phyloP scores from a whole-genome alignment of 768 basidiomycete genomes.

The Lactarius evosmus region DNA sequence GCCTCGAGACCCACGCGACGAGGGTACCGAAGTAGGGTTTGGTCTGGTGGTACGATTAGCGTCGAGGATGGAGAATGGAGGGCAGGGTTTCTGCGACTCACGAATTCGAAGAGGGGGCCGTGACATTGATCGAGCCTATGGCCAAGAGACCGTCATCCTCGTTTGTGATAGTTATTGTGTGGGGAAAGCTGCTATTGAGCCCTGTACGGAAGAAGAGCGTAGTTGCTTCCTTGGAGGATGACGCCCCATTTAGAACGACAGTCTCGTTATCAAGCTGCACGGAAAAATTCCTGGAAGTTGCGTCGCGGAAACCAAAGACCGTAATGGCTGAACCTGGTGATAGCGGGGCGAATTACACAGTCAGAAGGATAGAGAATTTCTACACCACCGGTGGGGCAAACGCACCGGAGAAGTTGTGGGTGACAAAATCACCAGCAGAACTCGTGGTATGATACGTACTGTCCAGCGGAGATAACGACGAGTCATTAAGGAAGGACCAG shows the following conservation, averaged over 20 bases:
- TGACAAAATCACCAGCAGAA: conserved; percentile 46
- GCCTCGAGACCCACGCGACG: conserved; percentile 41
- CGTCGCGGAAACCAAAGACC: conserved; percentile 58
- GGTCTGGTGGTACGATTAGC: conserved; percentile 8
- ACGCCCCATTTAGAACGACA: conserved; percentile 46
- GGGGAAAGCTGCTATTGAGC: conserved; percentile 48
- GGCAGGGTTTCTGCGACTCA: conserved; percentile 16
- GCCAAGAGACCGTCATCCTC: conserved; percentile 43
- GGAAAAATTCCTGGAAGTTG: conserved; percentile 54
- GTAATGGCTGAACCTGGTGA: conserved; percentile 57
- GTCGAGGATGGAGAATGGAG: background rate
- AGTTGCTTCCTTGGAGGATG: conserved; percentile 51
- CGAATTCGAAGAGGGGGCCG: conserved; percentile 34
- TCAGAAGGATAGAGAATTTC: background rate
- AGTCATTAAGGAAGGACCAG: conserved; percentile 44
- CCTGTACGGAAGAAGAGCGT: conserved; percentile 64
- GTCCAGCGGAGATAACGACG: conserved; percentile 29
- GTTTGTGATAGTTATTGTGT: conserved; percentile 56
- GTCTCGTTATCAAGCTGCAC: conserved; percentile 53
- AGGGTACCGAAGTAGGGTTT: conserved; percentile 11
- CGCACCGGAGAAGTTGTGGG: conserved; percentile 47
- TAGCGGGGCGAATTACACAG: background rate
- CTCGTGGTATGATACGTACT: conserved; percentile 35
- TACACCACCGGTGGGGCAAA: conserved; percentile 19
- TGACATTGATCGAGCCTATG: conserved; percentile 50